Conservation (phyloP, 768 basidiomycete genomes). For the Podaxis sp. region DNA sequence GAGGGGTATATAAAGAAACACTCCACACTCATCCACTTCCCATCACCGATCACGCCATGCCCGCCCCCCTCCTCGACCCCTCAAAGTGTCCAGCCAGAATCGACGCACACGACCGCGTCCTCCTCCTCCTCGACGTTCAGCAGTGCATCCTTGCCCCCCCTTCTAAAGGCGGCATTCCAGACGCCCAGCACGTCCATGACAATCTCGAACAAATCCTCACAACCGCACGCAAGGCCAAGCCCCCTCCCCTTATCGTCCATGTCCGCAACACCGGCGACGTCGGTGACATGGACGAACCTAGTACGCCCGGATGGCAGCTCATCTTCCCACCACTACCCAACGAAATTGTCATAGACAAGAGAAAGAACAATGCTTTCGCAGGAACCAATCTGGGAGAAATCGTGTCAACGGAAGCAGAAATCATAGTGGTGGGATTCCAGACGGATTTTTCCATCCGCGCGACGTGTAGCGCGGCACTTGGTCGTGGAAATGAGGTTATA, state of each 20-base stretch:
- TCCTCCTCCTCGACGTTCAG: constrained; percentile 63
- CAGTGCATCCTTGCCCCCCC: constrained; percentile 45
- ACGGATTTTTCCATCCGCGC: constrained; percentile 62
- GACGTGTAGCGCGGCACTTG: constrained; percentile 62
- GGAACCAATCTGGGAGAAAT: constrained; percentile 52
- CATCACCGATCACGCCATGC: constrained; percentile 15
- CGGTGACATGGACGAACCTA: constrained; percentile 59
- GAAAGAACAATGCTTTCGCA: constrained; percentile 68
- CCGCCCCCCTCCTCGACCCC: constrained; percentile 4
- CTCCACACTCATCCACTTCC: constrained; percentile 1
- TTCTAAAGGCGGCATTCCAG: constrained; percentile 46
- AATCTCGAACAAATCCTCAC: constrained; percentile 52
- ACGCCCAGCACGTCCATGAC: constrained; percentile 35
- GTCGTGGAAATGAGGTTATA: constrained; percentile 63
- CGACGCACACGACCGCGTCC: constrained; percentile 33
- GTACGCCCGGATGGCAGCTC: constrained; percentile 60
- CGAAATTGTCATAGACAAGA: constrained; percentile 63
- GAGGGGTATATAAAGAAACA: constrained; percentile 6
- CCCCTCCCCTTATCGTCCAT: constrained; percentile 60
- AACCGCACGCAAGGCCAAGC: constrained; percentile 44
- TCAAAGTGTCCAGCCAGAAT: not conserved
- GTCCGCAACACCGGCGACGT: constrained; percentile 63
- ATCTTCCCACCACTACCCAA: constrained; percentile 46
- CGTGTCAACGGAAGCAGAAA: constrained; percentile 52
- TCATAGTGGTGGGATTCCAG: constrained; percentile 66